phyloP scores from a whole-genome alignment of 2,329 filamentous ascomycete species.

The Hymenoscyphus scutula region DNA sequence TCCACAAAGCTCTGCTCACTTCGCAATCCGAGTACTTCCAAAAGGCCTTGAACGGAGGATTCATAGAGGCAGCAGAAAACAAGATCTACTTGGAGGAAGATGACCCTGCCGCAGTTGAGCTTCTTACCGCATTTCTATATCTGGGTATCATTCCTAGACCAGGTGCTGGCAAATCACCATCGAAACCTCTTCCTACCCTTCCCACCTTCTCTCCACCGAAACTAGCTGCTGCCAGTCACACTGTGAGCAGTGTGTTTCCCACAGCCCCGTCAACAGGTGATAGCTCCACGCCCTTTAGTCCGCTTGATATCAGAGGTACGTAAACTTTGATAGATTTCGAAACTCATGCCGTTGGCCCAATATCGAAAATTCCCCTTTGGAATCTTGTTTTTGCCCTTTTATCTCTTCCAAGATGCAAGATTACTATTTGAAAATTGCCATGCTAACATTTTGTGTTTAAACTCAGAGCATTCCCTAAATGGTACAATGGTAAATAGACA shows the following conservation, averaged over 20 bases:
- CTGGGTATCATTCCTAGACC: constrained; percentile 15
- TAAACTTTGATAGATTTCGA: background rate
- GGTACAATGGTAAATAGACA: background rate
- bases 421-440: background rate
- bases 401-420: background rate
- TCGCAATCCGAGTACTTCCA: constrained; percentile 28
- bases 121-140: constrained; percentile 28
- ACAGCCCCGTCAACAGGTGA: background rate
- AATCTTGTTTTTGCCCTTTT: background rate
- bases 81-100: constrained; percentile 22
- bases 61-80: constrained; percentile 25
- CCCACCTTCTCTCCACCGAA: background rate
- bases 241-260: no score
- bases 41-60: constrained; percentile 24
- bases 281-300: background rate
- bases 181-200: background rate
- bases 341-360: no score
- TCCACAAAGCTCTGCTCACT: constrained; percentile 30
- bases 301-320: background rate
- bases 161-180: background rate
- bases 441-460: background rate
- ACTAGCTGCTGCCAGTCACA: no score
- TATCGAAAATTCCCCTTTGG: background rate
- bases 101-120: constrained; percentile 20
- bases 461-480: background rate